Conservation (phyloP, 1,284 basidiomycete genomes). For the Ganoderma meredithae region DNA sequence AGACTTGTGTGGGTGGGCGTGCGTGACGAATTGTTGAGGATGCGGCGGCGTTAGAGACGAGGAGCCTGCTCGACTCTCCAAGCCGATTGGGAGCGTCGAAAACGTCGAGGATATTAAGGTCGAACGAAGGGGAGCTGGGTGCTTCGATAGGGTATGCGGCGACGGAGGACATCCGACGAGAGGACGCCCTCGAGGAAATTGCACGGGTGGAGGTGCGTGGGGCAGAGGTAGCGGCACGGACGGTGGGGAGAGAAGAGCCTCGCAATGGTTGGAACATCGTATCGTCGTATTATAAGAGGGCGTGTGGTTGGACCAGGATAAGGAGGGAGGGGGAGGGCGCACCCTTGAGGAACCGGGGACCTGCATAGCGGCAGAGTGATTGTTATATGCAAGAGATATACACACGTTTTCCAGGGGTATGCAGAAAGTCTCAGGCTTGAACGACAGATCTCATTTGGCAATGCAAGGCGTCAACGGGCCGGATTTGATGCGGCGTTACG, state of each 20-base stretch:
- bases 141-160: conserved; percentile 16
- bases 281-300: neutral
- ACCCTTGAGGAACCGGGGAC: conserved; percentile 10
- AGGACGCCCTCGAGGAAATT: neutral
- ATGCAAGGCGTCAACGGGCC: conserved; percentile 10
- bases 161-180: conserved; percentile 17
- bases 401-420: conserved; percentile 7
- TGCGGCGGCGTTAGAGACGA: conserved; percentile 27
- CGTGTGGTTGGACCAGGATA: conserved; percentile 10
- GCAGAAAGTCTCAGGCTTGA: conserved; percentile 8
- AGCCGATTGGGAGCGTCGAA: conserved; percentile 42
- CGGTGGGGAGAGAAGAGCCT: conserved; percentile 10
- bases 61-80: conserved; percentile 38
- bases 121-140: conserved; percentile 19
- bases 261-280: conserved; percentile 17
- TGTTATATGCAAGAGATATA: conserved; percentile 13
- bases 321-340: neutral
- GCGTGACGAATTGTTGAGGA: conserved; percentile 17
- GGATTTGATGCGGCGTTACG: conserved; percentile 26
- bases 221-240: conserved; percentile 10
- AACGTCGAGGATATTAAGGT: conserved; percentile 40
- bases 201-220: conserved; percentile 6
- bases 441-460: conserved; percentile 9
- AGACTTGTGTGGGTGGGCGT: conserved; percentile 12
- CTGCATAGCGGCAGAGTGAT: neutral